phyloP scores from a whole-genome alignment of 2,329 filamentous ascomycete species.

The Peltaster fructicola region DNA sequence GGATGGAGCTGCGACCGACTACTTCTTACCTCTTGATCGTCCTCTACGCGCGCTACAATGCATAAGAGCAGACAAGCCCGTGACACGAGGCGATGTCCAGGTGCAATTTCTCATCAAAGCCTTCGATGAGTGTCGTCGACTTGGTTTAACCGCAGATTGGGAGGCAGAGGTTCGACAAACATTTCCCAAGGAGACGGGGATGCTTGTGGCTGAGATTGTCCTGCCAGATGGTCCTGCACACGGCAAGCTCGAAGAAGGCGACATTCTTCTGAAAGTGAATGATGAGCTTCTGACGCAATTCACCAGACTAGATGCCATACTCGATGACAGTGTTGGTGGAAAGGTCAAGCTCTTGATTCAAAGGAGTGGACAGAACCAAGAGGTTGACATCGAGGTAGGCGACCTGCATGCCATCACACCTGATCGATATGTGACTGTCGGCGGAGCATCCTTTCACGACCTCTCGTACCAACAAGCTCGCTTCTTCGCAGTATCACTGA shows the following conservation, averaged over 20 bases:
- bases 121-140: constrained; percentile 85
- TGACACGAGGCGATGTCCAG: constrained; percentile 91
- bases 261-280: constrained; percentile 86
- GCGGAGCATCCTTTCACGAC: constrained; percentile 87
- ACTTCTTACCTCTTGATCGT: constrained; percentile 86
- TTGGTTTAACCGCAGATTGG: constrained; percentile 71
- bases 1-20: constrained; percentile 91
- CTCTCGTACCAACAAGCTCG: constrained; percentile 96
- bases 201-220: constrained; percentile 92
- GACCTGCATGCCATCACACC: constrained; percentile 91
- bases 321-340: constrained; percentile 71
- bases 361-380: constrained; percentile 71
- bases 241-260: constrained; percentile 77
- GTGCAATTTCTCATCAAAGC: constrained; percentile 94
- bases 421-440: constrained; percentile 85
- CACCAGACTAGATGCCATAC: constrained; percentile 72
- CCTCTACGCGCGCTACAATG: constrained; percentile 75
- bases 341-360: constrained; percentile 70
- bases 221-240: constrained; percentile 80
- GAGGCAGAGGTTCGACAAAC: constrained; percentile 67
- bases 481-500: constrained; percentile 77
- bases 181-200: constrained; percentile 86
- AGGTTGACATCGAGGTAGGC: constrained; percentile 69
- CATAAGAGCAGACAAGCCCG: constrained; percentile 55
- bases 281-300: constrained; percentile 87